Evolutionary conservation across 2,329 filamentous ascomycete genomes (phyloP), one percentile per base, ranked within the genome.

Genomic region (Kalmusia sp.): DNA sequence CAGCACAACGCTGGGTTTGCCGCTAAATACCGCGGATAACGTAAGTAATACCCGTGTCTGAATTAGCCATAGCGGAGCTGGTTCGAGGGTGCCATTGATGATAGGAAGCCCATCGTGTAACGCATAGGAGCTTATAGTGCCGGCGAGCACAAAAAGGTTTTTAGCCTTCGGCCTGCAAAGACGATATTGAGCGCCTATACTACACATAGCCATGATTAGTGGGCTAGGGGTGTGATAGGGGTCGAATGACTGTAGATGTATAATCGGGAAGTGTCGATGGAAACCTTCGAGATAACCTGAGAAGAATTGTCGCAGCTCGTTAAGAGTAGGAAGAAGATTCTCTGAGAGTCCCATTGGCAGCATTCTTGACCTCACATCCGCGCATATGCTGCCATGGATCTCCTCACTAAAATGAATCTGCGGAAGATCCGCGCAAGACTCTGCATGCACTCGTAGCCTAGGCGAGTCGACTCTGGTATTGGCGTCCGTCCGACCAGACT

Each of bases 131-230:
- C 52, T 57, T 43, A 58, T 54, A 8, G 54, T 56, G 12, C 51
- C 55, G 12, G 63, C 63, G 6, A 61, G 39, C 4, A 58, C 55
- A 43, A 56, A 65, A 6, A 59, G 62, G 12, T 57, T 55, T 34
- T 59, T 64, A 3, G 71, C 69, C 14, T 63, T 59, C 17, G 67
- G 69, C 19, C 69, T 64, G n/a, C 69, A 65, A 7, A 73, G 54
- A 45, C 64, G 63, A 49, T 72, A 73, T 2, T 70, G 54, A 4
- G 73, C 72, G 1, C 73, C 73, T 48, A 75, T 71, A 14, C 70
- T 68, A 40, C 71, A 74, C 37, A 76, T 74, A 2, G 70, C 66
- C 5, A 75, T 57, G 6, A 71, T 45, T 8, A 76, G 51, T 2
- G 69, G 68, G 19, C 66, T 64, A 14, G 70, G 68, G 6, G 60